A percentile compares a stretch with the other conserved stretches of the same genome.
These are phyloP conservation scores for Coemansia sp. DNA, from an alignment of 192 early-diverging fungal species.

Conservation along the genomic window DNA sequence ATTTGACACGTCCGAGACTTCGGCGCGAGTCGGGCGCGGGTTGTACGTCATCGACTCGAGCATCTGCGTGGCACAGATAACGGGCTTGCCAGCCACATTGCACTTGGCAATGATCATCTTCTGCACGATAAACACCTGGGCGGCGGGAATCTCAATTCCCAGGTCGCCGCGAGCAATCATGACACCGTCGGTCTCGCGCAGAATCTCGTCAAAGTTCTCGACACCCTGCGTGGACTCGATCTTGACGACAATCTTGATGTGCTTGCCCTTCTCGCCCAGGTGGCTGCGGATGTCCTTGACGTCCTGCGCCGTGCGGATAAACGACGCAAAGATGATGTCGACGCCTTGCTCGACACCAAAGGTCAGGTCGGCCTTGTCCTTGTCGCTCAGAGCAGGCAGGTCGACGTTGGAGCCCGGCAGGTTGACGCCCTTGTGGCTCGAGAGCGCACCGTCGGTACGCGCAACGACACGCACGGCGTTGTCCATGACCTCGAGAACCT, in stretches of 20 bases:
- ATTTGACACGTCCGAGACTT: slow-evolving; percentile 98
- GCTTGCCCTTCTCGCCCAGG: slow-evolving; percentile 72
- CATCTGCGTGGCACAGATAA: slow-evolving; percentile 98
- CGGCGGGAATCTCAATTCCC: slow-evolving; percentile 95
- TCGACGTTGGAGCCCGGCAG: slow-evolving; percentile 87
- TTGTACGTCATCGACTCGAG: slow-evolving; percentile 93
- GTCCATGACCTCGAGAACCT: slow-evolving; percentile 71
- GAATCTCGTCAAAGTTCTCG: slow-evolving; percentile 98
- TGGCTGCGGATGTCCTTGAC: slow-evolving; percentile 83
- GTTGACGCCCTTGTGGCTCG: slow-evolving; percentile 95
- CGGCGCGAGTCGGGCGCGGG: slow-evolving; percentile 98
- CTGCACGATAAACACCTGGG: slow-evolving; percentile 88
- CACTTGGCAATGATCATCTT: slow-evolving; percentile 99
- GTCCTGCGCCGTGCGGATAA: slow-evolving; percentile 91
- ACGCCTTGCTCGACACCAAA: slow-evolving; percentile 95
- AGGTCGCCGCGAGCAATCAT: slow-evolving; percentile 99
- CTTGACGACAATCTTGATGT: slow-evolving; percentile 96
- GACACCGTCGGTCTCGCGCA: slow-evolving; percentile 89
- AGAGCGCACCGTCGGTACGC: slow-evolving; percentile 81
- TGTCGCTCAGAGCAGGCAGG: slow-evolving; percentile 91
- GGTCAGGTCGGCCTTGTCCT: slow-evolving; percentile 84
- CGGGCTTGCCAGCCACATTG: slow-evolving; percentile 94
- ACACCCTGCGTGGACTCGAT: slow-evolving; percentile 98
- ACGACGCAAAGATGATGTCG: slow-evolving; percentile 94
- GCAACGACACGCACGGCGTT: slow-evolving; percentile 65